Evolutionary conservation across 306 rosid species (phyloP), one percentile per base, ranked within the genome.

Genomic region (Medicago arabica): DNA sequence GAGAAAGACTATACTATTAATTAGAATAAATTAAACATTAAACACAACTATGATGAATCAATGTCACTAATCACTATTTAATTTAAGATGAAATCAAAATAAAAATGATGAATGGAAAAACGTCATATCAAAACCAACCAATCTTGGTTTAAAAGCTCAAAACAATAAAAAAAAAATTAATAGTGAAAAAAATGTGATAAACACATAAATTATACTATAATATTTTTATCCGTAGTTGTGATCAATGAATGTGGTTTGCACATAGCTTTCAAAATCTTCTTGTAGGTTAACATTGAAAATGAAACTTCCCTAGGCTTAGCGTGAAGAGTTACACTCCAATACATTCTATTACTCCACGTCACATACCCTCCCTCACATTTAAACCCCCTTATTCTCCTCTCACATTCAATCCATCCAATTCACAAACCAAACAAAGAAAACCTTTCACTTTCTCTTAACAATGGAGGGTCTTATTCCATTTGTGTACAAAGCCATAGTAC

Each of bases 391-490:
- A 7, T 34, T 38, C 54, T 46, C 67, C 81, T 57, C 80, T 74
- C 76, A 84, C 81, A 75, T 71, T 66, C 84, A 85, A 61, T 78
- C 85, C 85, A 62, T 79, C 87, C 86, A 67, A 71, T 25, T 81
- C 67, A 64, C 72, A 44, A 67, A 67, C 78, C 69, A 67, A 62
- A 43, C 16, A 38, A 51, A 79, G 67, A 73, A 55, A 9, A 14
- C 7, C 81, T 55, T 75, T 68, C 82, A 60, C 69, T 67, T 63
- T 77, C 76, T 50, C 28, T 10, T 13, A 39, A 50, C 44, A 83
- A 93, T 93, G 98, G 98, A 93, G 87, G 98, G 98, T 75, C 85
- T 93, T 12, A 91, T 93, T 75, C 98, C 98, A 10, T 87, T 88
- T 74, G 94, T 93, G 25, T 93, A 93, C 85, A 89, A 49, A 43